Evolutionary conservation across 2,329 filamentous ascomycete genomes (phyloP).

Genomic region (Sarocladiaceae sp.): DNA sequence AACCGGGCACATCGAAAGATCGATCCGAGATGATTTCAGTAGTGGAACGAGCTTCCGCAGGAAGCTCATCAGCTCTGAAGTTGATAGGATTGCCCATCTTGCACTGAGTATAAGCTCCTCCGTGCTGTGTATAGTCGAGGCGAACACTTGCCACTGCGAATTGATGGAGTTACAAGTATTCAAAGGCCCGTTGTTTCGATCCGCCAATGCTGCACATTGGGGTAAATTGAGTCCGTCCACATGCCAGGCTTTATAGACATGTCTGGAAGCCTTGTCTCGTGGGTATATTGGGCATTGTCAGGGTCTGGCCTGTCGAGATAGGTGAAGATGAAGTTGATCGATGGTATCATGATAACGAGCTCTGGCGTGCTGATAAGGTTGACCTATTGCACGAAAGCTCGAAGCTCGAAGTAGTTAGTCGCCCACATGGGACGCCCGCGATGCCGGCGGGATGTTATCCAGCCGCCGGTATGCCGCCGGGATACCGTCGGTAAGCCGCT

Average conservation of each 20-base stretch:
- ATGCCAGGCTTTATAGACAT: not conserved
- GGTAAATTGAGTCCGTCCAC: too few relatives aligned
- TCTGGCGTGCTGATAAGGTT: constrained; percentile 20
- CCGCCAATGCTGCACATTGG: too few relatives aligned
- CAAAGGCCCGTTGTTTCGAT: too few relatives aligned
- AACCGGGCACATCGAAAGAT: constrained; percentile 19
- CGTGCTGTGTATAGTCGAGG: too few relatives aligned
- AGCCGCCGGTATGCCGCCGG: constrained; percentile 4
- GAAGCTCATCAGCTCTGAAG: constrained; percentile 11
- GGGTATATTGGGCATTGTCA: too few relatives aligned
- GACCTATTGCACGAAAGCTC: constrained; percentile 12
- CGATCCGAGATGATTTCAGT: constrained; percentile 14
- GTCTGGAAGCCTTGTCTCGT: not conserved
- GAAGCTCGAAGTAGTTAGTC: not conserved
- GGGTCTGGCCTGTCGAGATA: too few relatives aligned
- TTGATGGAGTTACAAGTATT: too few relatives aligned
- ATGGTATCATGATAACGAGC: constrained; percentile 19
- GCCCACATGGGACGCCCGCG: constrained; percentile 5
- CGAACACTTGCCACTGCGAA: too few relatives aligned
- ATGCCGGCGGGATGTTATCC: constrained; percentile 10
- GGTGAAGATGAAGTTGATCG: constrained; percentile 5
- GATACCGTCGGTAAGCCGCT: constrained; percentile 20
- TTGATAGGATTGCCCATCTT: not conserved
- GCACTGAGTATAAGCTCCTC: too few relatives aligned
- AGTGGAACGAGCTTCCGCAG: not conserved